phyloP scores from a whole-genome alignment of 1,284 basidiomycete species.

The Termitomyces sp. region DNA sequence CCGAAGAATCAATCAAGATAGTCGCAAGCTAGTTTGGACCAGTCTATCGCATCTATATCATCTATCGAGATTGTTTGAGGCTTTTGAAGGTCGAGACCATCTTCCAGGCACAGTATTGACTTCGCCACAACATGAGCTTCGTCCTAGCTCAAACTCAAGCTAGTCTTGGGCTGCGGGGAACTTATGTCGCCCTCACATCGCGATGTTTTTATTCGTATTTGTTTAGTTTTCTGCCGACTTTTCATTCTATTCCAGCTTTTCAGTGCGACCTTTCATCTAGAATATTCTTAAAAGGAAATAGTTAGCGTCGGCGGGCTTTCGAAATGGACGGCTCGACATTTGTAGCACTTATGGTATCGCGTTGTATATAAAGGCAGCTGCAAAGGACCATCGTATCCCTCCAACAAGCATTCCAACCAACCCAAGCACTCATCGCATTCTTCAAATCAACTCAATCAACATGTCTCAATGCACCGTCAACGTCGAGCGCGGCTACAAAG shows the following conservation, averaged over 20 bases:
- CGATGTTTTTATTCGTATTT: neutral
- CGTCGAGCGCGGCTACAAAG: constrained; percentile 5
- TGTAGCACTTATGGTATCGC: neutral
- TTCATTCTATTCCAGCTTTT: neutral
- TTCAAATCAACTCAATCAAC: neutral
- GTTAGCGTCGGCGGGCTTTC: neutral
- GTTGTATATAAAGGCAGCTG: neutral
- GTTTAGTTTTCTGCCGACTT: neutral
- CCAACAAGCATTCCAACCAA: neutral
- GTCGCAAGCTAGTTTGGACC: neutral
- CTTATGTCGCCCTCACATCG: neutral
- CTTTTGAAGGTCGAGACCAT: neutral
- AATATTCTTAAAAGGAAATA: neutral
- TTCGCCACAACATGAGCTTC: neutral
- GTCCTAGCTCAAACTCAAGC: neutral
- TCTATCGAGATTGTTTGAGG: neutral
- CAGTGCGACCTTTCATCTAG: neutral
- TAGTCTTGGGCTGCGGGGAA: neutral
- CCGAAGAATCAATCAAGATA: neutral
- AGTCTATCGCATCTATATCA: neutral
- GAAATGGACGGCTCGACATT: neutral
- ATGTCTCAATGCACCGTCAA: neutral
- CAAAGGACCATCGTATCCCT: neutral
- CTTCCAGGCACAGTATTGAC: neutral
- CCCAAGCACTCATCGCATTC: neutral